Evolutionary conservation across 2,329 filamentous ascomycete species (phyloP), one percentile per base, ranked within the genome.

Genomic region (Fusarium incarnatum): DNA sequence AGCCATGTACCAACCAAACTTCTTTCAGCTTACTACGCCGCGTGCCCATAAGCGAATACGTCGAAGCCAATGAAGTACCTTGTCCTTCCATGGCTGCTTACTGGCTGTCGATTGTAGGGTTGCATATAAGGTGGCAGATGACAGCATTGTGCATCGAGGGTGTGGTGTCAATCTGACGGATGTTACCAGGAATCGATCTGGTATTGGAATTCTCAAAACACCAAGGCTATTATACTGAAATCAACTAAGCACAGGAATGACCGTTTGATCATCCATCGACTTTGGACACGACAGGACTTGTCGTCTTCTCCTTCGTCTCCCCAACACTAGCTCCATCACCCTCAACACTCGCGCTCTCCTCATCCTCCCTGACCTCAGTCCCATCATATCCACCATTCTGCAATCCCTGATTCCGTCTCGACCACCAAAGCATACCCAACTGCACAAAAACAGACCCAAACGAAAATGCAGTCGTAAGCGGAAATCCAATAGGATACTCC

Each of bases 401-500:
- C 25, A 69, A 54, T 41, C 73, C 64, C 0, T 56, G 53, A 5
- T 75, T 75, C 11, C 64, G 50, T 1, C 59, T 66, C 15, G 62
- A 61, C 72, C 78, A 81, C 70, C 73, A 78, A 3, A 79, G 32
- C 53, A 81, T 67, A 0, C 73, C 74, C 0, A 81, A 70, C 45
- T 80, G 79, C 1, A 75, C 69, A 5, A 75, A 13, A 10, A 81
- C 78, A 2, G 76, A 78, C 0, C 70, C 71, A 2, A 77, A 78
- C 0, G 72, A 73, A 27, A 81, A 79, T 0, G 79, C 78, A 0
- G 77, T 77, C 0, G 77, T 73, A 3, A 81, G 64, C 1, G 80
- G 79, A 54, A 81, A 81, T 6, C 80, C 80, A 6, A 81, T 74
- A 0, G 79, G 78, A 40, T 81, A 81, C 5, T 67, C 63, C 1